phyloP scores from a whole-genome alignment of 2,329 filamentous ascomycete species.

The Ophioceras dolichostomum region DNA sequence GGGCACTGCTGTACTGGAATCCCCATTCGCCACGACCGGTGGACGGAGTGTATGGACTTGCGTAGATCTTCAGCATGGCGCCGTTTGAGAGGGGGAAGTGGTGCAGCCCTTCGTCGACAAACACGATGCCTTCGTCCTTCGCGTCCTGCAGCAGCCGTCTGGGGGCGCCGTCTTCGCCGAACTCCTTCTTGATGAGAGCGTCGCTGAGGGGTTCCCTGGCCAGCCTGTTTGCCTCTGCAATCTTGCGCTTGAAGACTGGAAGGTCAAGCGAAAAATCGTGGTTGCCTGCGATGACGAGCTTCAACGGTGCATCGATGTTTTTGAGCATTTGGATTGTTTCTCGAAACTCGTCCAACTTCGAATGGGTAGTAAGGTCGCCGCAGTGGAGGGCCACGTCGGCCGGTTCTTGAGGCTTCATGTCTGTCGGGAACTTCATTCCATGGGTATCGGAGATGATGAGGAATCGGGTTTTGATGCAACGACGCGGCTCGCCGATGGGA shows the following conservation, averaged over 20 bases:
- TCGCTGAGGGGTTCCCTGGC: too few species aligned
- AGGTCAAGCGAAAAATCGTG: constrained; percentile 33
- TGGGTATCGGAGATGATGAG: constrained; percentile 35
- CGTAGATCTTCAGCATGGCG: constrained; percentile 33
- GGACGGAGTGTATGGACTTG: constrained; percentile 39
- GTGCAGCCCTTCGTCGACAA: constrained; percentile 38
- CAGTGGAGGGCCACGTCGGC: constrained; percentile 39
- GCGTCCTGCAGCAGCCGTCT: too few species aligned
- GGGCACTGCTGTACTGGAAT: constrained; percentile 33
- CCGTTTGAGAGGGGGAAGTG: constrained; percentile 35
- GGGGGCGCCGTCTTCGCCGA: too few species aligned
- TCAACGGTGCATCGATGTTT: constrained; percentile 31
- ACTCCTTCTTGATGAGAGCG: constrained; percentile 11
- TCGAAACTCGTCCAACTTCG: constrained; percentile 25
- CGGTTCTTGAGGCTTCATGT: constrained; percentile 6
- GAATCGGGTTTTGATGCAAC: constrained; percentile 25
- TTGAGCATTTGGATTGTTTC: constrained; percentile 28
- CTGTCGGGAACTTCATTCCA: constrained; percentile 10
- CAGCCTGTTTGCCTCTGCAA: constrained; percentile 4
- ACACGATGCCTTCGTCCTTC: constrained; percentile 32
- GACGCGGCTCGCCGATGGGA: too few species aligned
- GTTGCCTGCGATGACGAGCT: constrained; percentile 42
- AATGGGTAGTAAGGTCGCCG: constrained; percentile 35
- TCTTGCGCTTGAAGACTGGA: constrained; percentile 16
- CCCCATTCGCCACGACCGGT: too few species aligned